Evolutionary conservation across 2,329 filamentous ascomycete genomes (phyloP), one percentile per base, ranked within the genome.

Genomic region (Cercospora beticola): DNA sequence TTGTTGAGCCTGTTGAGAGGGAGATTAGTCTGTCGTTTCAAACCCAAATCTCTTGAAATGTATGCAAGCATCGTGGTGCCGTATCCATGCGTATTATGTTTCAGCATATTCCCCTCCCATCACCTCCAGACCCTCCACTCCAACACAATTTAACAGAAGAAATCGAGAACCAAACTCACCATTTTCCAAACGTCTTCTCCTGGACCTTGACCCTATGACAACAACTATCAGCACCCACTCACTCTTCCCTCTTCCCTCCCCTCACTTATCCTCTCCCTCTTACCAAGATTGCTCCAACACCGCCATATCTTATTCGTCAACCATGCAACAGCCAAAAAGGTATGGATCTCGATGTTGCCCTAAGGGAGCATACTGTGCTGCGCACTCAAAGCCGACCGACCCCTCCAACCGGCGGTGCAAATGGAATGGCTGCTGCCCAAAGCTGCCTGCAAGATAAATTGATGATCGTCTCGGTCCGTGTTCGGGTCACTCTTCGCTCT

Each of bases 141-240:
- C 14, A 57, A 31, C 23, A n/a, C 54, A 28, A 18, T 1, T 5
- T 30, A 6, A 23, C 9, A 26, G 4, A 4, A 2, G 14, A 6
- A 5, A 31, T 7, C 9, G 2, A 3, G 21, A 26, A 26, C 14
- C 7, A 14, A 69, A 78, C 82, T 76, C 77, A 92, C 91, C 95
- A 99, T 92, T 98, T 99, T 68, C 94, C 97, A 82, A 99, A 99
- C 30, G 95, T 99, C 87, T 98, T 99, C 82, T 98, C 91, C 85
- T 98, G 94, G 33, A 75, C 73, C 68, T 75, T 75, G 52, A 72
- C 58, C 71, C 73, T 72, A 30, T 43, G 16, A 26, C 16, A 36
- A 21, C 4, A 49, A 40, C 6, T 8, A 36, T 70, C 66, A 73
- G 66, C 62, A 59, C 49, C 9, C 18, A 33, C 49, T 12, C 18